Conservation (phyloP, 2,329 filamentous ascomycete species). For the Xylariales sp. region DNA sequence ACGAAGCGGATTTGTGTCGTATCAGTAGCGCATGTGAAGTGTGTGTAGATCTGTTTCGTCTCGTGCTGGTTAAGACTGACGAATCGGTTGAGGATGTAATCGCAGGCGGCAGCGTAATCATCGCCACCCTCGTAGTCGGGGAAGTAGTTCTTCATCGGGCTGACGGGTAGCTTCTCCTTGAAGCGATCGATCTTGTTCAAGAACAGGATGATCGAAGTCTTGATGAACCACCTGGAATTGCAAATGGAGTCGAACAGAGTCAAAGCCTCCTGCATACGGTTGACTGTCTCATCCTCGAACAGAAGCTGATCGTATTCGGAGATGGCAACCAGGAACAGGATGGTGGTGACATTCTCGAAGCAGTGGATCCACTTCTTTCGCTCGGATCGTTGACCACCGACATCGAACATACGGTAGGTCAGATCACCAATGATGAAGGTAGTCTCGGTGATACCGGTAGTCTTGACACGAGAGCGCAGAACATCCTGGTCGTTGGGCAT, state of each 20-base stretch:
- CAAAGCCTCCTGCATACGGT: conserved; percentile 87
- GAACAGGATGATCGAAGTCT: conserved; percentile 85
- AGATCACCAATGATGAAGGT: conserved; percentile 93
- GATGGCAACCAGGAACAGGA: conserved; percentile 94
- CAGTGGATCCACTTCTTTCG: conserved; percentile 99
- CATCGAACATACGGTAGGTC: conserved; percentile 96
- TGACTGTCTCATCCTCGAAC: conserved; percentile 94
- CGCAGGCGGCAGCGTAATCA: conserved; percentile 92
- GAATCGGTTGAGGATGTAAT: conserved; percentile 98
- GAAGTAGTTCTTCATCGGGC: conserved; percentile 86
- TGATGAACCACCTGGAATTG: conserved; percentile 87
- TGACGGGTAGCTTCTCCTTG: conserved; percentile 78
- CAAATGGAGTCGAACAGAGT: conserved; percentile 85
- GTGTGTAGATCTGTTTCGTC: conserved; percentile 99
- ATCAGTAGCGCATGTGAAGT: conserved; percentile 98
- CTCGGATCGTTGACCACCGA: conserved; percentile 91
- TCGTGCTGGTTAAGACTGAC: conserved; percentile 98
- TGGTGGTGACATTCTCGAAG: conserved; percentile 96
- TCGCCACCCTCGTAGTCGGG: conserved; percentile 91
- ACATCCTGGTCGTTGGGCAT: conserved; percentile 95
- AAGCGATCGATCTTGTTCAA: conserved; percentile 87
- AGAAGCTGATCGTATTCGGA: conserved; percentile 95
- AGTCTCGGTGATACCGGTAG: conserved; percentile 94
- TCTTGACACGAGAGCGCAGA: conserved; percentile 93
- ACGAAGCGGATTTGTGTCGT: conserved; percentile 99